Conservation (phyloP, 129 eudicot genomes). For the Pulicaria dysenterica region DNA sequence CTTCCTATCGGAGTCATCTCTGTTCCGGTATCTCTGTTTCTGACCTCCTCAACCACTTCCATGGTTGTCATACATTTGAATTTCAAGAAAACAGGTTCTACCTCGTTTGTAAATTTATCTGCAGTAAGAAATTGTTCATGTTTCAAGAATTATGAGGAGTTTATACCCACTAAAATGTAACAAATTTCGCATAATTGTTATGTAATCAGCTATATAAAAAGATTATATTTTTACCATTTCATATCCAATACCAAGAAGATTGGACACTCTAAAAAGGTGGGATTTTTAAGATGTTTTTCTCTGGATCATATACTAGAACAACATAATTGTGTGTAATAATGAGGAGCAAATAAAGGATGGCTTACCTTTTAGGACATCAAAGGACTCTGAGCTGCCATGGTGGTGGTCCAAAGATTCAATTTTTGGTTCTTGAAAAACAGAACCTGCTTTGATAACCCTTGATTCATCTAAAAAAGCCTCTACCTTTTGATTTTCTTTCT, state of each 20-base stretch:
- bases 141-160: neutral
- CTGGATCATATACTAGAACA: neutral
- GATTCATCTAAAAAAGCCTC: conserved; percentile 34
- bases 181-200: neutral
- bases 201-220: no score
- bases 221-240: no score
- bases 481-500: conserved; percentile 10
- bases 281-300: no score
- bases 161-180: neutral
- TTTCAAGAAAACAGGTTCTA: conserved; percentile 31
- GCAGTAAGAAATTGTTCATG: no score
- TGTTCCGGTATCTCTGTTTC: conserved; percentile 71
- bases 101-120: conserved; percentile 78
- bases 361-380: conserved; percentile 69
- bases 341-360: conserved; percentile 8
- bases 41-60: conserved; percentile 42
- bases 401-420: conserved; percentile 33
- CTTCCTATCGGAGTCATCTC: conserved; percentile 89
- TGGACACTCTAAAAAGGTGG: neutral
- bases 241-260: neutral
- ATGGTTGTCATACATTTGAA: conserved; percentile 48
- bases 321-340: conserved; percentile 1
- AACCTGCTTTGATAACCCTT: conserved; percentile 37
- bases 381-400: conserved; percentile 20
- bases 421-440: conserved; percentile 29